A percentile compares a stretch with the other conserved stretches of the same genome.
Evolutionary conservation across 208 protist genomes (phyloP).

Genomic region (Novymonas esmeraldas): DNA sequence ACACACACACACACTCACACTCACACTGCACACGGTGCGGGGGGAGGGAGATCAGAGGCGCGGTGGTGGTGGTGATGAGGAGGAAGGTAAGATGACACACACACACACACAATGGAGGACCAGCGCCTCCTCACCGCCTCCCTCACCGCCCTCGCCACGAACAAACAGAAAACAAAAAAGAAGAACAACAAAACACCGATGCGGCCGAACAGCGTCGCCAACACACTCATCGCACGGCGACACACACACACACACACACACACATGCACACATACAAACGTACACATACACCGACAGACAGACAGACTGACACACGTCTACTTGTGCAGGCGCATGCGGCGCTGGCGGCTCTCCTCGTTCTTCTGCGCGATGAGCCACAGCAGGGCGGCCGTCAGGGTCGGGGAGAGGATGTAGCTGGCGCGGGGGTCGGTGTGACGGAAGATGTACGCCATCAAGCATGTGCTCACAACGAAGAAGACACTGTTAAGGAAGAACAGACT

Average conservation of each 20-base stretch:
- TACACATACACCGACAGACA: slow-evolving; percentile 4
- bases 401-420: slow-evolving; percentile 79
- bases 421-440: slow-evolving; percentile 86
- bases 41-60: neutral
- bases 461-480: slow-evolving; percentile 80
- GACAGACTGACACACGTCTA: slow-evolving; percentile 24
- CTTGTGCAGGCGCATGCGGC: slow-evolving; percentile 83
- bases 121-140: neutral
- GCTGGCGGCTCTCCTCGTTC: slow-evolving; percentile 91
- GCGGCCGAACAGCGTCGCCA: too few relatives aligned
- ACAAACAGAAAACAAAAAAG: neutral
- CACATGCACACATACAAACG: slow-evolving; percentile 1
- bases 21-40: neutral
- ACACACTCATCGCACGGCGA: too few relatives aligned
- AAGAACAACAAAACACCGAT: neutral
- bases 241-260: too few relatives aligned
- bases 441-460: slow-evolving; percentile 79
- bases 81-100: neutral
- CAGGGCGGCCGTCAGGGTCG: slow-evolving; percentile 73
- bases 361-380: slow-evolving; percentile 90
- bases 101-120: neutral
- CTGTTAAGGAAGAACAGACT: slow-evolving; percentile 86
- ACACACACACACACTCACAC: slow-evolving; percentile 9
- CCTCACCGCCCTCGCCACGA: neutral
- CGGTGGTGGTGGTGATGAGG: neutral